These are phyloP conservation scores for Xylariaceae sp. DNA, from an alignment of 2,329 filamentous ascomycete species.

Conservation along the genomic window DNA sequence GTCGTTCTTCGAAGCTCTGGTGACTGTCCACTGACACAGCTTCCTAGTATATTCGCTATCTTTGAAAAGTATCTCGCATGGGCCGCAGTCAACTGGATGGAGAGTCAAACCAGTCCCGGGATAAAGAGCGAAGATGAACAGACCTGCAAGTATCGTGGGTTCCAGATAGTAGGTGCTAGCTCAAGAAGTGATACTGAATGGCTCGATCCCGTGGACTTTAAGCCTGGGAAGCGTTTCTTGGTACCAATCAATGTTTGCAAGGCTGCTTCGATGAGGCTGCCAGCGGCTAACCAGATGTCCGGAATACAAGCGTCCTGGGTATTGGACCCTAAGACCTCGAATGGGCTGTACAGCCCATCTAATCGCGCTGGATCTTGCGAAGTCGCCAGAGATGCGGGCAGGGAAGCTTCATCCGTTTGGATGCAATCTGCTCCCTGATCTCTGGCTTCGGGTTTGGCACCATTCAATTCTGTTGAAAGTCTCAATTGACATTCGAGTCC, in stretches of 20 bases:
- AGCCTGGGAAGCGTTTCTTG: constrained; percentile 2
- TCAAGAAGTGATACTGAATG: constrained; percentile 10
- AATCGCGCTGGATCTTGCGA: too few relatives aligned
- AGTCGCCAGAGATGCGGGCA: too few relatives aligned
- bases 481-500: constrained; percentile 23
- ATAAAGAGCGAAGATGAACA: background rate
- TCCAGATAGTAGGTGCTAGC: constrained; percentile 15
- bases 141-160: constrained; percentile 13
- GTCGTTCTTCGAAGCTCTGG: constrained; percentile 16
- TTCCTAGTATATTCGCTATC: constrained; percentile 20
- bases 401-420: too few relatives aligned
- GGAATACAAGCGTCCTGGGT: too few relatives aligned
- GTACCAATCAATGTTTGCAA: constrained; percentile 8
- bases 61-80: constrained; percentile 18
- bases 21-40: constrained; percentile 15
- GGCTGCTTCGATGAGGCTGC: constrained; percentile 6
- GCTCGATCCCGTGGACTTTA: constrained; percentile 1
- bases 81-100: constrained; percentile 11
- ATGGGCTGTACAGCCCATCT: too few relatives aligned
- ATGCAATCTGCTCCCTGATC: too few relatives aligned
- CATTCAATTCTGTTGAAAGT: too few relatives aligned
- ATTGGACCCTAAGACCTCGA: too few relatives aligned
- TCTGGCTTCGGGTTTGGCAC: too few relatives aligned
- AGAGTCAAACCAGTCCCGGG: background rate
- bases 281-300: too few relatives aligned